Percentiles rank a stretch among this genome's conserved stretches.
phyloP scores from a whole-genome alignment of 2,329 filamentous ascomycete genomes.

The Verticillium isaacii region DNA sequence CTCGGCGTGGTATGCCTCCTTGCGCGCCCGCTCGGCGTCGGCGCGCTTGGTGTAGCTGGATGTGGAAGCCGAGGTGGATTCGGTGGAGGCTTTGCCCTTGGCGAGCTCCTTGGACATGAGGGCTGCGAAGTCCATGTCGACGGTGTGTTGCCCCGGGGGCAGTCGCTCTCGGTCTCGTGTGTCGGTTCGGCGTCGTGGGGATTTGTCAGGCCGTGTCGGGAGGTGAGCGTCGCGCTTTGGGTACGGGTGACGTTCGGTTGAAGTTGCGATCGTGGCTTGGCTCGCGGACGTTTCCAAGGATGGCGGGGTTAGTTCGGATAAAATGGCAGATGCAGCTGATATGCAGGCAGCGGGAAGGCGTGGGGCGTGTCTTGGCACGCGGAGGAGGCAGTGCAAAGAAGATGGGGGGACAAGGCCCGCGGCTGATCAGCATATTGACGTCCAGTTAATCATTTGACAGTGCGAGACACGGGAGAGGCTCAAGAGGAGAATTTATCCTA shows the following conservation, averaged over 20 bases:
- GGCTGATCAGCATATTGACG: not conserved
- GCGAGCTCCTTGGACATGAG: constrained; percentile 91
- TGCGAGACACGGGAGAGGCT: not conserved
- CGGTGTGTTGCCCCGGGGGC: constrained; percentile 3
- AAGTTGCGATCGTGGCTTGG: not conserved
- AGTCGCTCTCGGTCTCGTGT: not conserved
- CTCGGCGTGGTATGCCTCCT: constrained; percentile 75
- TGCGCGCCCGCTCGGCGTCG: constrained; percentile 78
- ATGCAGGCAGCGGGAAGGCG: not conserved
- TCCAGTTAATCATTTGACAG: not conserved
- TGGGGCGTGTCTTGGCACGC: not conserved
- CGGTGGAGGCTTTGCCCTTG: constrained; percentile 56
- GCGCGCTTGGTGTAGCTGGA: constrained; percentile 83
- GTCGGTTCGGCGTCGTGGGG: not conserved
- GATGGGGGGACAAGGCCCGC: not conserved
- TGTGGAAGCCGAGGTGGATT: constrained; percentile 26
- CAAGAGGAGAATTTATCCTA: not conserved
- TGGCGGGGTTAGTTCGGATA: not conserved
- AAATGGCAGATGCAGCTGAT: not conserved
- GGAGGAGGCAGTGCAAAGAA: not conserved
- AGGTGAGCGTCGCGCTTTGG: not conserved
- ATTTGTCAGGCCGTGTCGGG: not conserved
- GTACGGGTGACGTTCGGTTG: not conserved
- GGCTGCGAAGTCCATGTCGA: constrained; percentile 86
- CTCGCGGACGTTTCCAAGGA: not conserved